Evolutionary conservation across 2,329 filamentous ascomycete genomes (phyloP).

Genomic region (Fusarium luffae): DNA sequence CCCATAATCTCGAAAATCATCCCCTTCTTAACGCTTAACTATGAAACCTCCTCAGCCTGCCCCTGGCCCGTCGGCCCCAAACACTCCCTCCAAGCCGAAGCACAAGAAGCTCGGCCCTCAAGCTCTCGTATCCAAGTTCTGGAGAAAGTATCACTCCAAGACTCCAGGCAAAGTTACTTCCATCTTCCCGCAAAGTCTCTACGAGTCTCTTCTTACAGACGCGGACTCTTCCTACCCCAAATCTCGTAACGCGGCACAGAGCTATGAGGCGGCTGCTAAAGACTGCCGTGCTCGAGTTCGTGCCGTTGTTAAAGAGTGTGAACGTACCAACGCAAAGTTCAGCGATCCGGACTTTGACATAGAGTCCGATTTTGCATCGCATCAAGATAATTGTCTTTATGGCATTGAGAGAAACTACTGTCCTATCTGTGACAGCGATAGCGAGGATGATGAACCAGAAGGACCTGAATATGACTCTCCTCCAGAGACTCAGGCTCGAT

Average conservation of each 20-base stretch:
- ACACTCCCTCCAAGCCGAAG: constrained; percentile 25
- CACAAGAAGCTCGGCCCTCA: constrained; percentile 50
- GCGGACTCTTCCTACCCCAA: constrained; percentile 41
- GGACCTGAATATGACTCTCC: not conserved
- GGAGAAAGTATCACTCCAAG: constrained; percentile 55
- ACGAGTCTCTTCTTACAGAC: constrained; percentile 46
- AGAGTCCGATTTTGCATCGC: constrained; percentile 53
- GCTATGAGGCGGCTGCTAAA: constrained; percentile 55
- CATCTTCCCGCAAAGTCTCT: constrained; percentile 57
- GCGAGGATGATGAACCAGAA: constrained; percentile 16
- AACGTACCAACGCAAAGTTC: constrained; percentile 59
- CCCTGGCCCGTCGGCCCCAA: constrained; percentile 2
- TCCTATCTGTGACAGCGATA: constrained; percentile 18
- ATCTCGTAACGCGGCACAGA: constrained; percentile 54
- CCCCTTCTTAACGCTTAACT: not conserved
- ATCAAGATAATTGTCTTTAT: constrained; percentile 52
- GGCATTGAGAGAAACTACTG: constrained; percentile 44
- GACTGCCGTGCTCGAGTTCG: constrained; percentile 55
- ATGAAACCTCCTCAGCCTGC: constrained; percentile 29
- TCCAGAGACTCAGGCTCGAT: constrained; percentile 1
- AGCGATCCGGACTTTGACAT: constrained; percentile 59
- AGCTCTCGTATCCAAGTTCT: constrained; percentile 55
- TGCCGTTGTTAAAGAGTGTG: constrained; percentile 55
- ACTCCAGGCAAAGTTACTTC: constrained; percentile 57
- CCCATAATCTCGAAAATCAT: not conserved